These are phyloP conservation scores for Aspergillus sp. DNA, from an alignment of 2,329 filamentous ascomycete species.

Conservation along the genomic window DNA sequence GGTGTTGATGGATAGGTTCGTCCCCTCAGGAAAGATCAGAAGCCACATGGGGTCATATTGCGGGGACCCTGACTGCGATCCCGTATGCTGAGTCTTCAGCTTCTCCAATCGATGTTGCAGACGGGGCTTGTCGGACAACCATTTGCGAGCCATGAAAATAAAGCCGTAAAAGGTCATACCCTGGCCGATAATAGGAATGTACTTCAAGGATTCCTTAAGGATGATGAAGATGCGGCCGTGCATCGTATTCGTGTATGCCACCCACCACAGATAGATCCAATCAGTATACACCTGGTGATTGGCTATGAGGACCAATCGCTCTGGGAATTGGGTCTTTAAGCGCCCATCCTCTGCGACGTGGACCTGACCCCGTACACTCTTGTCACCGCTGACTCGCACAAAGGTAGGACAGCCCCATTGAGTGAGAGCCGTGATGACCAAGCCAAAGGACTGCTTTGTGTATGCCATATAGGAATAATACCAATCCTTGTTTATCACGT, in stretches of 20 bases:
- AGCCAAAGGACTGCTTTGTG: conserved; percentile 65
- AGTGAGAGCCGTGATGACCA: conserved; percentile 63
- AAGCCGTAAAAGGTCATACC: conserved; percentile 68
- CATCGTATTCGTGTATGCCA: conserved; percentile 65
- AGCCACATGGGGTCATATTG: conserved; percentile 66
- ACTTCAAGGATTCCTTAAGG: conserved; percentile 65
- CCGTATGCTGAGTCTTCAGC: conserved; percentile 53
- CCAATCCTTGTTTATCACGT: conserved; percentile 61
- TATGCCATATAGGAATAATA: conserved; percentile 67
- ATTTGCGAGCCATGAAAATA: conserved; percentile 65
- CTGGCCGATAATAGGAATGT: conserved; percentile 63
- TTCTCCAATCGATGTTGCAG: conserved; percentile 59
- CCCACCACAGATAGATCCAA: conserved; percentile 70
- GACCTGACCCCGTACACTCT: conserved; percentile 61
- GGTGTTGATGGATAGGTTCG: conserved; percentile 60
- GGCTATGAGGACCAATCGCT: conserved; percentile 63
- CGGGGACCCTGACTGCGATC: conserved; percentile 49
- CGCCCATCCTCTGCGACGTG: conserved; percentile 58
- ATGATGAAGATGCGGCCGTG: conserved; percentile 69
- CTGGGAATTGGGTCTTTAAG: conserved; percentile 60
- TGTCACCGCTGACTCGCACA: conserved; percentile 64
- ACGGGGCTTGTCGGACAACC: conserved; percentile 61
- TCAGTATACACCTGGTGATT: conserved; percentile 71
- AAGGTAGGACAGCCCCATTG: conserved; percentile 65
- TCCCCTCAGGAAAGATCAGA: conserved; percentile 66